Percentiles rank a stretch among this genome's conserved stretches.
phyloP scores from a whole-genome alignment of 2,329 filamentous ascomycete genomes.

The Colletotrichum sidae region DNA sequence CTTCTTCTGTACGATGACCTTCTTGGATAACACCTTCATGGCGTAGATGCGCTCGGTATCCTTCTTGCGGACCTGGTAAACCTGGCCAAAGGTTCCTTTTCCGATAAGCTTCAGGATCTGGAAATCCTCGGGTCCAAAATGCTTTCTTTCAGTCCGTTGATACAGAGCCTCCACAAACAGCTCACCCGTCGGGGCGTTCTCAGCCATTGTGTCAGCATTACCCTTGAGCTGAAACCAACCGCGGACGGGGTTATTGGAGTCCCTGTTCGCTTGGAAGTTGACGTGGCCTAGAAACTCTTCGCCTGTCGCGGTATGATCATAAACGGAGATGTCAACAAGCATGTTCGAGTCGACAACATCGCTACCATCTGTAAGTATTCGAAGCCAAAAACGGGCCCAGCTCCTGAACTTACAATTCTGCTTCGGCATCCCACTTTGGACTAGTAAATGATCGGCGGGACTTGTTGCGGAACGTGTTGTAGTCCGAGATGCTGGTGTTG shows the following conservation, averaged over 20 bases:
- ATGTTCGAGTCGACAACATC: slow-evolving; percentile 94
- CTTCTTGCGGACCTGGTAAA: slow-evolving; percentile 98
- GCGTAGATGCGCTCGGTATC: slow-evolving; percentile 96
- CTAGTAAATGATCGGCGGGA: slow-evolving; percentile 75
- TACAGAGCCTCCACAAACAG: slow-evolving; percentile 89
- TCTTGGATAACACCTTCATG: slow-evolving; percentile 99
- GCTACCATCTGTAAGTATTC: slow-evolving; percentile 58
- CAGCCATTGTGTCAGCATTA: slow-evolving; percentile 76
- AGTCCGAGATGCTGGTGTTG: slow-evolving; percentile 85
- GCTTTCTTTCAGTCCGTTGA: slow-evolving; percentile 87
- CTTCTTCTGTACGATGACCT: slow-evolving; percentile 99
- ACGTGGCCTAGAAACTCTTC: slow-evolving; percentile 95
- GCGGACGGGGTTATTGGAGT: slow-evolving; percentile 77
- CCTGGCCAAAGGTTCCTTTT: slow-evolving; percentile 97
- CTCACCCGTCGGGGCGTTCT: slow-evolving; percentile 85
- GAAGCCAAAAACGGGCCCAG: neutral
- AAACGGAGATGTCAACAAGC: slow-evolving; percentile 91
- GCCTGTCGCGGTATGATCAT: slow-evolving; percentile 82
- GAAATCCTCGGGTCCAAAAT: slow-evolving; percentile 95
- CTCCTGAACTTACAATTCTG: slow-evolving; percentile 82
- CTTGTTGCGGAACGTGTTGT: slow-evolving; percentile 69
- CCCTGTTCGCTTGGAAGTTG: slow-evolving; percentile 76
- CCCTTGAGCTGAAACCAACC: slow-evolving; percentile 89
- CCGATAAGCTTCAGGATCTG: slow-evolving; percentile 96
- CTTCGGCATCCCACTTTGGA: slow-evolving; percentile 95